A percentile compares a stretch with the other conserved stretches of the same genome.
Conservation (phyloP, 1,284 basidiomycete genomes). For the Phenoliferia sp. region DNA sequence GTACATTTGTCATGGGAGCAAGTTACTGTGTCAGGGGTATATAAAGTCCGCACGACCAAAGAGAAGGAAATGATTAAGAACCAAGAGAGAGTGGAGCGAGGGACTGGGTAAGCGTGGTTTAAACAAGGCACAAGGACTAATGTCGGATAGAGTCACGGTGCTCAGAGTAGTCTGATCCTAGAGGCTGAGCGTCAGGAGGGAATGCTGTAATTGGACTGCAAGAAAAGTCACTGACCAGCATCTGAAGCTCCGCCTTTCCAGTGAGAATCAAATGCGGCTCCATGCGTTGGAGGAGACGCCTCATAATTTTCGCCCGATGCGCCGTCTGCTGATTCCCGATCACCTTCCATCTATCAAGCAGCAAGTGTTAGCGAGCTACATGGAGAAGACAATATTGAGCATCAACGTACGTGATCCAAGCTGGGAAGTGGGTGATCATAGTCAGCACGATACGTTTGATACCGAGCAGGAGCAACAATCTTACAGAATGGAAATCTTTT, state of each 20-base stretch:
- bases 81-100: too few species aligned
- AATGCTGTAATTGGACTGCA: background rate
- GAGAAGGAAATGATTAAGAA: too few species aligned
- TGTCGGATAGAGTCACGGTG: too few species aligned
- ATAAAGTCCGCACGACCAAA: too few species aligned
- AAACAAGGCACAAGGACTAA: too few species aligned
- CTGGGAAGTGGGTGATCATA: background rate
- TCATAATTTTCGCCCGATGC: background rate
- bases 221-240: background rate
- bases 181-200: background rate
- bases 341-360: background rate
- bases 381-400: background rate
- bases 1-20: too few species aligned
- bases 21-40: too few species aligned
- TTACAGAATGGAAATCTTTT: slow-evolving; percentile 2
- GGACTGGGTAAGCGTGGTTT: too few species aligned
- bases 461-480: background rate
- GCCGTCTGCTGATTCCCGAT: background rate
- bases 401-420: background rate
- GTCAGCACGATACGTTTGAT: background rate
- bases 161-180: background rate
- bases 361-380: background rate
- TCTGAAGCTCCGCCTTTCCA: background rate
- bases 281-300: background rate
- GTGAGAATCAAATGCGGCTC: background rate